phyloP scores from a whole-genome alignment of 1,284 basidiomycete species.

The Ceratobasidium sp. region DNA sequence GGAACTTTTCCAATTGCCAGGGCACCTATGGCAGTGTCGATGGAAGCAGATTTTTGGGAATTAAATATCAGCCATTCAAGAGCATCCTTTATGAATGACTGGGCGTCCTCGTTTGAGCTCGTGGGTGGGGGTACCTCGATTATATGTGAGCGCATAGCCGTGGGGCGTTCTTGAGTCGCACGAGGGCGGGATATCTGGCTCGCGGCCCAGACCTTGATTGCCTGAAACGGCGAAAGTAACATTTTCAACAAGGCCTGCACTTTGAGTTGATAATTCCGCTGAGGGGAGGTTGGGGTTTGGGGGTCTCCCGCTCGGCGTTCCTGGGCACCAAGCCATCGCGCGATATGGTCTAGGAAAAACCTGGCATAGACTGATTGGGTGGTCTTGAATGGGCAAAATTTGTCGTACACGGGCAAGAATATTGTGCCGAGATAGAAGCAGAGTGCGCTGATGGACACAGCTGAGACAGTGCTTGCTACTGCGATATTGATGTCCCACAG shows the following conservation, averaged over 20 bases:
- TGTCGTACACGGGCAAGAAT: slow-evolving; percentile 1
- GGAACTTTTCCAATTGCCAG: slow-evolving; percentile 5
- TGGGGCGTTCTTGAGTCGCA: no score
- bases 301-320: no score
- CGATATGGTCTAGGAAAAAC: not conserved
- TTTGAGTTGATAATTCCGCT: no score
- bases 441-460: not conserved
- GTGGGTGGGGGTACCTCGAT: no score
- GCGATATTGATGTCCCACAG: slow-evolving; percentile 27
- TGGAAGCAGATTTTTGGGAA: slow-evolving; percentile 18
- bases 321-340: no score
- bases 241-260: no score
- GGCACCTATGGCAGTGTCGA: slow-evolving; percentile 20
- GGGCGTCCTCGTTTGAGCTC: not conserved
- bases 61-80: slow-evolving; percentile 14
- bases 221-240: no score
- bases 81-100: slow-evolving; percentile 8
- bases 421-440: slow-evolving; percentile 19
- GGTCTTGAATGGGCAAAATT: slow-evolving; percentile 21
- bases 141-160: no score
- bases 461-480: slow-evolving; percentile 9
- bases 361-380: not conserved
- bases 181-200: no score
- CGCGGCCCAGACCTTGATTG: no score
- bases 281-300: no score